Percentiles rank a stretch among this genome's conserved stretches.
Conservation (phyloP, 192 early-diverging fungal genomes). For the Entomortierella parvispora region DNA sequence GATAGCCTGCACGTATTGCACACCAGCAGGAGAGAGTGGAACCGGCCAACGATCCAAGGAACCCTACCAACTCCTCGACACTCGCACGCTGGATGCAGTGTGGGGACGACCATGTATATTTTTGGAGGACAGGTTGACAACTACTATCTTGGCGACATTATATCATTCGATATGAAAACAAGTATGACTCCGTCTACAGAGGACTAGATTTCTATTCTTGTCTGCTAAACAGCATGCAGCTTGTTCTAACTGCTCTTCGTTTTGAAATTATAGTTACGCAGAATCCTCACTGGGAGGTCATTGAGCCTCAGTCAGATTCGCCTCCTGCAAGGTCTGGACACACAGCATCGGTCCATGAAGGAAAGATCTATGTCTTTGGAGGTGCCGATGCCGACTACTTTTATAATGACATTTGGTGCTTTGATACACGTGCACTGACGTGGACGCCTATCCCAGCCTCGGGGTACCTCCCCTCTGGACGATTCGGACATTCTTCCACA, state of each 20-base stretch:
- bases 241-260: background rate
- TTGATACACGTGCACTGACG: conserved; percentile 49
- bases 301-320: conserved; percentile 44
- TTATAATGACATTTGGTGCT: conserved; percentile 69
- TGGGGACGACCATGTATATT: conserved; percentile 62
- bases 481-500: conserved; percentile 49
- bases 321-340: conserved; percentile 46
- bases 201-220: background rate
- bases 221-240: background rate
- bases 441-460: conserved; percentile 59
- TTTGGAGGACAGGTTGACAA: conserved; percentile 63
- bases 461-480: conserved; percentile 60
- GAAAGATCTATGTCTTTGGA: conserved; percentile 59
- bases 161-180: conserved; percentile 59
- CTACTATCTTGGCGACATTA: conserved; percentile 59
- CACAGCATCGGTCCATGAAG: conserved; percentile 32
- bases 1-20: conserved; percentile 48
- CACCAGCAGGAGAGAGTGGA: conserved; percentile 42
- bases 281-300: conserved; percentile 45
- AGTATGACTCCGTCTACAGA: conserved; percentile 30
- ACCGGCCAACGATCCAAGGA: conserved; percentile 41
- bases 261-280: conserved; percentile 35
- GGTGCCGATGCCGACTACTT: conserved; percentile 60
- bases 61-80: conserved; percentile 47
- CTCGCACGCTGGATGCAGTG: conserved; percentile 57